phyloP scores from a whole-genome alignment of 495 filamentous ascomycete genomes.

The Bryoglossum gracile region DNA sequence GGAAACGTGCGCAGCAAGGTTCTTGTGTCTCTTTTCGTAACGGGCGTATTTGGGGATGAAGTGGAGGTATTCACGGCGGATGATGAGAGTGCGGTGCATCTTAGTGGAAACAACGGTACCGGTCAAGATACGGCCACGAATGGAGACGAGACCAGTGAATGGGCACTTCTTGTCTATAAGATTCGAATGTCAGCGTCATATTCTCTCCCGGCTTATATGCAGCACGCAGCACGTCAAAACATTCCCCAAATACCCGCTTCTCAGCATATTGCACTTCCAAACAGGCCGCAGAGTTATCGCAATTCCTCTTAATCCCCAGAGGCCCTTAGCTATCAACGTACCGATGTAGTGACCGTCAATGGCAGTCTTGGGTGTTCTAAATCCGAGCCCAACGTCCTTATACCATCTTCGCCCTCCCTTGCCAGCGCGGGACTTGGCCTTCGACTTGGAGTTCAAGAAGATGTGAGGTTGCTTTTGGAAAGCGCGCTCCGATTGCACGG shows the following conservation, averaged over 20 bases:
- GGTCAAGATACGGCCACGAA: constrained; percentile 99
- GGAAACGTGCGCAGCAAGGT: constrained; percentile 95
- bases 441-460: constrained; percentile 88
- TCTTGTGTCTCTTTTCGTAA: constrained; percentile 99
- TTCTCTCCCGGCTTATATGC: background rate
- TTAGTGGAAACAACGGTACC: constrained; percentile 98
- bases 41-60: constrained; percentile 97
- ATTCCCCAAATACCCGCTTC: background rate
- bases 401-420: constrained; percentile 94
- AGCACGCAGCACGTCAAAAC: no score
- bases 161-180: constrained; percentile 98
- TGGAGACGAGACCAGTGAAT: constrained; percentile 95
- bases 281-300: background rate
- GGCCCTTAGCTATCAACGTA: constrained; percentile 46
- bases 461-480: constrained; percentile 99
- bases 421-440: constrained; percentile 78
- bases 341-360: constrained; percentile 99
- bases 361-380: constrained; percentile 93
- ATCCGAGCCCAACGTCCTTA: constrained; percentile 98
- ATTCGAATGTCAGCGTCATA: constrained; percentile 22
- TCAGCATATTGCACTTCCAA: background rate
- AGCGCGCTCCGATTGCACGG: constrained; percentile 95
- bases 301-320: background rate
- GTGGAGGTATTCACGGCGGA: constrained; percentile 99
- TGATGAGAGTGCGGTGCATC: constrained; percentile 98